phyloP scores from a whole-genome alignment of 2,329 filamentous ascomycete species.

The Ophioceras dolichostomum region DNA sequence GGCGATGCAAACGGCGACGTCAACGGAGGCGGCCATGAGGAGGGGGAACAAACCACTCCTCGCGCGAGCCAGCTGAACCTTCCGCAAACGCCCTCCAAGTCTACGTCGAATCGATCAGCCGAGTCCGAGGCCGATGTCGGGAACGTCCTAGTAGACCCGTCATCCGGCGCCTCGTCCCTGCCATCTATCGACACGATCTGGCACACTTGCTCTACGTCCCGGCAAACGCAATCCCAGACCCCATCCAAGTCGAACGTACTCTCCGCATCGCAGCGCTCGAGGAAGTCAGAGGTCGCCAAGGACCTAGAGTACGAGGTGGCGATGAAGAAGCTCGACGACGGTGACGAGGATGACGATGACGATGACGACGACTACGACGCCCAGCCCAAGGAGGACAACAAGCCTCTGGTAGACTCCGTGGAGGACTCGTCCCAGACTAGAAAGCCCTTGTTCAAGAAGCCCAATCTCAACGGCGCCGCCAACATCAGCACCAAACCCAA shows the following conservation, averaged over 20 bases:
- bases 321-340: conserved; percentile 27
- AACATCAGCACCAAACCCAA: too few relatives aligned
- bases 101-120: conserved; percentile 3
- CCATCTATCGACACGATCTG: conserved; percentile 27
- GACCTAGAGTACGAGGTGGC: conserved; percentile 29
- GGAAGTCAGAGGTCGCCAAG: conserved; percentile 12
- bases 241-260: conserved; percentile 11
- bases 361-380: conserved; percentile 10
- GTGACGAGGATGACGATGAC: conserved; percentile 12
- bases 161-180: conserved; percentile 10
- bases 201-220: conserved; percentile 24
- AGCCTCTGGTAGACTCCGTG: not conserved
- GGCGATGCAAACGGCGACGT: too few relatives aligned
- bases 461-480: not conserved
- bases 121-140: too few relatives aligned
- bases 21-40: conserved; percentile 1
- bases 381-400: not conserved
- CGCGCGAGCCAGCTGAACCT: not conserved
- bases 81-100: conserved; percentile 2
- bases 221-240: conserved; percentile 20
- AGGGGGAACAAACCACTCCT: not conserved
- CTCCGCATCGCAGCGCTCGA: conserved; percentile 14
- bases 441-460: not conserved
- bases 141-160: too few relatives aligned
- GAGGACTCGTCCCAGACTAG: not conserved